Evolutionary conservation across 768 basidiomycete species (phyloP), one percentile per base, ranked within the genome.

Genomic region (Phylloporus sp.): DNA sequence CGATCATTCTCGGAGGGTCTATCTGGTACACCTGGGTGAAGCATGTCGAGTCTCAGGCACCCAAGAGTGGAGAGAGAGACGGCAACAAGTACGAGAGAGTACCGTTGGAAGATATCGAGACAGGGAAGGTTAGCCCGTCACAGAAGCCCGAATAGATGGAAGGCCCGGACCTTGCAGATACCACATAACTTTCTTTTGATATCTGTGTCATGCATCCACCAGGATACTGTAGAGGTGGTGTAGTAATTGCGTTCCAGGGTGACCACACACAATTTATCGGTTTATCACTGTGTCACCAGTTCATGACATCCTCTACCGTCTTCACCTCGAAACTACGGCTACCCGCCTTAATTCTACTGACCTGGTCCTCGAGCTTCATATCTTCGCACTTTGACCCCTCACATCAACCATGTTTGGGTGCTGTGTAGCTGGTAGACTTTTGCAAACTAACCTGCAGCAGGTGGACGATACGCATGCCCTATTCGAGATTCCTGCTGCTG

Each of bases 11-110:
- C 26, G 62, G 75, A 28, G 92, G 92, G 18, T 95, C 92, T 0
- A 67, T 90, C 32, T 84, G 84, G 68, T 95, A 95, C 69, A 93
- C 91, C 3, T 92, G 90, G 90, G 76, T 88, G 48, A 92, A 92
- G 66, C 85, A 91, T 66, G 60, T 76, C 56, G 90, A 92, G 67
- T 76, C 81, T 8, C 78, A 78, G 51, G 55, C 69, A 5, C 56
- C 73, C 24, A 62, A 72, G 26, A 31, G 58, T 38, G 68, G 61
- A 3, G 64, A 69, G 35, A 58, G 62, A 42, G 65, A 63, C 23
- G 57, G 55, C 10, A 42, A 12, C 44, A 68, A 59, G 49, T 88
- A 89, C 56, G 84, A 85, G 53, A 82, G 79, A 41, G 78, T 85
- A 22, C 74, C 81, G 31, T 75, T 84, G 69, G 80, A 85, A 47